Evolutionary conservation across 257 asterid genomes (phyloP).

Genomic region (Datura wrightii): DNA sequence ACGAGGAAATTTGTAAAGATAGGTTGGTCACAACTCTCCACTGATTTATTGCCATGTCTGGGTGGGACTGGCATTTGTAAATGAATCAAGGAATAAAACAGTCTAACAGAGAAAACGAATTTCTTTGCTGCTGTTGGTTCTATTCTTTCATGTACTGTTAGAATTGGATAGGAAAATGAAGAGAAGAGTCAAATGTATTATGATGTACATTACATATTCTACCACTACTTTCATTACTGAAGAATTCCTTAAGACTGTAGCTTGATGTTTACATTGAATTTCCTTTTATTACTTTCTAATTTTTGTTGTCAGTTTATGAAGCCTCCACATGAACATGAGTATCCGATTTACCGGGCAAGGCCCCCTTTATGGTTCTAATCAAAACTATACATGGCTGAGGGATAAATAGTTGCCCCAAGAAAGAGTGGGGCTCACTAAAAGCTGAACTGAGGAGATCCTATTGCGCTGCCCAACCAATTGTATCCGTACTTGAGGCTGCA

Average conservation of each 20-base stretch:
- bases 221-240: not conserved
- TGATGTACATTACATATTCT: not conserved
- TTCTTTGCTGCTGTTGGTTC: not conserved
- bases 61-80: not conserved
- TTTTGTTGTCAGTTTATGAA: not conserved
- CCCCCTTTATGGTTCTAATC: no score
- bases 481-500: no score
- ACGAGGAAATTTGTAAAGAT: not conserved
- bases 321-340: no score
- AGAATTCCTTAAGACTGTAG: not conserved
- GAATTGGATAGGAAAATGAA: not conserved
- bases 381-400: no score
- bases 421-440: no score
- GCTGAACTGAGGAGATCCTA: no score
- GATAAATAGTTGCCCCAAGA: no score
- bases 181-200: not conserved
- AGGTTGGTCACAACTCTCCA: not conserved
- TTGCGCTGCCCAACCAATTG: no score
- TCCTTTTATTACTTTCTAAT: not conserved
- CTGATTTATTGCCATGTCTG: not conserved
- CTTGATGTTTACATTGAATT: not conserved
- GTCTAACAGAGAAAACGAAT: not conserved
- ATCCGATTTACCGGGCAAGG: no score
- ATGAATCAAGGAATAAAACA: constrained; percentile 17
- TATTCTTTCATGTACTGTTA: not conserved